These are phyloP conservation scores for Macadamia tetraphylla DNA, from an alignment of 164 flowering plant species.

Conservation along the genomic window DNA sequence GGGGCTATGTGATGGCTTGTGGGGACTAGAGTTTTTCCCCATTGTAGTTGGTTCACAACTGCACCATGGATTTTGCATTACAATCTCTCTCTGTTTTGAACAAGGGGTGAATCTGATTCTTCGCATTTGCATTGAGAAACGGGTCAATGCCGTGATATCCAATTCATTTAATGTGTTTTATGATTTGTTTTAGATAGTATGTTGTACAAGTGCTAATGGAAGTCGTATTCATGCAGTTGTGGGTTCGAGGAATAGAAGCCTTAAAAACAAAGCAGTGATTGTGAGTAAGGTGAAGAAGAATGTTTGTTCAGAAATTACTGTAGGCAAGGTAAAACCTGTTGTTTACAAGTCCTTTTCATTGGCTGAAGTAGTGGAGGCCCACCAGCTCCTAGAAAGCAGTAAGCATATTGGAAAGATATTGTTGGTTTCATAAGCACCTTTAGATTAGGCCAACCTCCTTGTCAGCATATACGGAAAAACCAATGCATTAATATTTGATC, in stretches of 20 bases:
- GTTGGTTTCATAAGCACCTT: constrained; percentile 34
- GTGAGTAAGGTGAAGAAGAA: constrained; percentile 82
- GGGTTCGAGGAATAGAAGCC: constrained; percentile 56
- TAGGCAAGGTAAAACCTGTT: constrained; percentile 74
- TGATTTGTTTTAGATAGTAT: neutral
- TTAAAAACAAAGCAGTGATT: constrained; percentile 67
- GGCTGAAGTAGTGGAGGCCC: constrained; percentile 73
- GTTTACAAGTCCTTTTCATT: constrained; percentile 50
- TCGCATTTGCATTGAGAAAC: too few species aligned
- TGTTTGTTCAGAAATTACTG: constrained; percentile 83
- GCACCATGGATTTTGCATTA: neutral
- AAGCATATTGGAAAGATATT: constrained; percentile 77
- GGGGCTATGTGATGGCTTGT: neutral
- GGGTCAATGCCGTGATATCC: neutral
- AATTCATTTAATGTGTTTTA: neutral
- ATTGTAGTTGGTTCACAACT: too few species aligned
- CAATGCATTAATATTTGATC: too few species aligned
- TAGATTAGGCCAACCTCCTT: neutral
- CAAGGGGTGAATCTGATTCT: too few species aligned
- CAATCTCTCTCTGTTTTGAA: too few species aligned
- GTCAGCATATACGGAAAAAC: too few species aligned
- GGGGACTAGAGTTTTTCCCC: neutral
- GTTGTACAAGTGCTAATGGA: constrained; percentile 1
- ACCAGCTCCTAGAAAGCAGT: constrained; percentile 77
- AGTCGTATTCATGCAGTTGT: constrained; percentile 46